These are phyloP conservation scores for Monosporozyma siamensis DNA, from an alignment of 805 yeast genomes.

Conservation along the genomic window DNA sequence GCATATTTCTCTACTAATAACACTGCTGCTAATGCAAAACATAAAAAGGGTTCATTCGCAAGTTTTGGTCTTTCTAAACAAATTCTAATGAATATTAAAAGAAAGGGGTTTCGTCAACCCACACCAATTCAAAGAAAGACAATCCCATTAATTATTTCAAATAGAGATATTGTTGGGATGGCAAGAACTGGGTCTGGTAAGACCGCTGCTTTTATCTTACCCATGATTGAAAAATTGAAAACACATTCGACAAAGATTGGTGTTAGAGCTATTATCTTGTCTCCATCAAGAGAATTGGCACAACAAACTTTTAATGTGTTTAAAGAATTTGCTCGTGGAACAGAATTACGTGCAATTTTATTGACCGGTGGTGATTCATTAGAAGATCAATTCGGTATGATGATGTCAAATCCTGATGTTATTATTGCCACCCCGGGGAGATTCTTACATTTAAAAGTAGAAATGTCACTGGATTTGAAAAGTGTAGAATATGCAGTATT, in stretches of 20 bases:
- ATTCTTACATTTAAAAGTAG: constrained; percentile 88
- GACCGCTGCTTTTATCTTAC: constrained; percentile 92
- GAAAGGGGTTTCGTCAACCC: constrained; percentile 88
- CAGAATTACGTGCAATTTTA: constrained; percentile 70
- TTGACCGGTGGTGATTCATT: constrained; percentile 98
- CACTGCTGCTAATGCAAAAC: constrained; percentile 23
- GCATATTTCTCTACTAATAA: constrained; percentile 34
- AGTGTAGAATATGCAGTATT: constrained; percentile 85
- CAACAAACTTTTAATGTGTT: constrained; percentile 83
- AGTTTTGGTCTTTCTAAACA: constrained; percentile 80
- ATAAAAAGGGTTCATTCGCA: constrained; percentile 71
- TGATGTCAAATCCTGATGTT: constrained; percentile 92
- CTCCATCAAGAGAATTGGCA: constrained; percentile 96
- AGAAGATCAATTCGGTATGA: constrained; percentile 87
- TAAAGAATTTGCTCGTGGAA: constrained; percentile 76
- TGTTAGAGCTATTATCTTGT: constrained; percentile 74
- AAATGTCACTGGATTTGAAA: constrained; percentile 80
- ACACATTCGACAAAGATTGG: constrained; percentile 82
- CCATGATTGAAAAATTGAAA: constrained; percentile 78
- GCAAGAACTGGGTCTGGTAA: constrained; percentile 99
- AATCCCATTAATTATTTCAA: constrained; percentile 78
- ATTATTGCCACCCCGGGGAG: constrained; percentile 97
- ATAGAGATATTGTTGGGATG: constrained; percentile 96
- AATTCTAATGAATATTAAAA: constrained; percentile 57
- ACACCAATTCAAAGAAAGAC: constrained; percentile 97